phyloP scores from a whole-genome alignment of 306 rosid species.

The Elaeagnus macrophylla region DNA sequence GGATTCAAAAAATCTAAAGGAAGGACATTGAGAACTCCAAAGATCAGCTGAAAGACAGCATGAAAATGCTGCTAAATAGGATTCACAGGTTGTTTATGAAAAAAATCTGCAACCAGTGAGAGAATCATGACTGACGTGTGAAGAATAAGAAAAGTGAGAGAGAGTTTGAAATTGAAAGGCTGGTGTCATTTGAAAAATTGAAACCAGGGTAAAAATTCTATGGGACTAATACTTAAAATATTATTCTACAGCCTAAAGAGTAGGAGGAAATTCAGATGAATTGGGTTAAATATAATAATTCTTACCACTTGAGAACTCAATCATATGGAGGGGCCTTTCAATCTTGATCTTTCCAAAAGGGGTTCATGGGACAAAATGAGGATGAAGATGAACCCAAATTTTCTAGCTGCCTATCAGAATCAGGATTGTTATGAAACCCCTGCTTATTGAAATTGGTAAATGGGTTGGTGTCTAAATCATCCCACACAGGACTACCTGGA shows the following conservation, averaged over 20 bases:
- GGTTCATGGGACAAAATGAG: constrained; percentile 28
- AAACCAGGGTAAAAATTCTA: no score
- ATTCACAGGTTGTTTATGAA: constrained; percentile 31
- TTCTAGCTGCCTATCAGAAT: constrained; percentile 31
- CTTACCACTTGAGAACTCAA: neutral
- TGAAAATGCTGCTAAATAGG: constrained; percentile 6
- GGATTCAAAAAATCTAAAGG: neutral
- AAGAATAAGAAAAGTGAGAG: constrained; percentile 1
- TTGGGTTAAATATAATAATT: neutral
- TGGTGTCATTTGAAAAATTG: neutral
- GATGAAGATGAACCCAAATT: constrained; percentile 24
- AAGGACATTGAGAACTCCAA: neutral
- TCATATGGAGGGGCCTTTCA: constrained; percentile 8
- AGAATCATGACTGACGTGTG: neutral
- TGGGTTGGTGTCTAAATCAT: constrained; percentile 60
- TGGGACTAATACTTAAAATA: no score
- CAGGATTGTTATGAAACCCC: constrained; percentile 5
- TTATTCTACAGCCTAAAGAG: no score
- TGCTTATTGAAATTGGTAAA: constrained; percentile 23
- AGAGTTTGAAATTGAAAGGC: neutral
- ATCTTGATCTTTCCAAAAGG: constrained; percentile 49
- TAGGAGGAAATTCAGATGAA: neutral
- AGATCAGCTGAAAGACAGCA: neutral
- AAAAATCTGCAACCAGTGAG: constrained; percentile 35
- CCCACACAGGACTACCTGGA: constrained; percentile 95